phyloP scores from a whole-genome alignment of 2,329 filamentous ascomycete genomes.

The Juglanconis juglandina region DNA sequence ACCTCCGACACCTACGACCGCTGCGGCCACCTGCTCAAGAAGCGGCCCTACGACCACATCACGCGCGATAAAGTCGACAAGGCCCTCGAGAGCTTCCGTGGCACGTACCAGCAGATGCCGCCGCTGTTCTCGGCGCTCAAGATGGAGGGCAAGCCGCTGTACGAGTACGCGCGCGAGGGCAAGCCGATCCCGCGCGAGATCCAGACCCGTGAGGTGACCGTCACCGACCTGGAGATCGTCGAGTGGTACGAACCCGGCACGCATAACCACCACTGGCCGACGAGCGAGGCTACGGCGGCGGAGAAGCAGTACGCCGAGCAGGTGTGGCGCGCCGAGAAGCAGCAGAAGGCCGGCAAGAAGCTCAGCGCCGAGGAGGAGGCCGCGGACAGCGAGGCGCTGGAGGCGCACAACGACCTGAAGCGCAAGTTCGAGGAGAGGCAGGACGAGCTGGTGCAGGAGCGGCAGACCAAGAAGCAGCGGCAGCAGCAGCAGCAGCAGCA shows the following conservation, averaged over 20 bases:
- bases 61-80: conserved; percentile 75
- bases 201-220: conserved; percentile 73
- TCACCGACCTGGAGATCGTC: conserved; percentile 71
- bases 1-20: conserved; percentile 91
- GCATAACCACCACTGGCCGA: conserved; percentile 77
- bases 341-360: conserved; percentile 47
- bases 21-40: conserved; percentile 76
- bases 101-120: conserved; percentile 83
- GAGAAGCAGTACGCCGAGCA: conserved; percentile 76
- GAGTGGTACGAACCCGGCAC: conserved; percentile 82
- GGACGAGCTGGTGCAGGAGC: conserved; percentile 54
- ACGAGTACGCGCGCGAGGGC: conserved; percentile 92
- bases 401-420: conserved; percentile 56
- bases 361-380: conserved; percentile 53
- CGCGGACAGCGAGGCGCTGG: conserved; percentile 52
- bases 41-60: conserved; percentile 73
- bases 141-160: conserved; percentile 89
- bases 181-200: conserved; percentile 84
- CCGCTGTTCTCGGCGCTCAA: conserved; percentile 91
- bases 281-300: conserved; percentile 69
- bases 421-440: conserved; percentile 56
- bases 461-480: conserved; percentile 35
- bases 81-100: conserved; percentile 70
- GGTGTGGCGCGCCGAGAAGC: conserved; percentile 60
- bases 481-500: conserved; percentile 30